phyloP scores from a whole-genome alignment of 371 early-diverging fungal genomes.

The Apophysomyces trapeziformis region DNA sequence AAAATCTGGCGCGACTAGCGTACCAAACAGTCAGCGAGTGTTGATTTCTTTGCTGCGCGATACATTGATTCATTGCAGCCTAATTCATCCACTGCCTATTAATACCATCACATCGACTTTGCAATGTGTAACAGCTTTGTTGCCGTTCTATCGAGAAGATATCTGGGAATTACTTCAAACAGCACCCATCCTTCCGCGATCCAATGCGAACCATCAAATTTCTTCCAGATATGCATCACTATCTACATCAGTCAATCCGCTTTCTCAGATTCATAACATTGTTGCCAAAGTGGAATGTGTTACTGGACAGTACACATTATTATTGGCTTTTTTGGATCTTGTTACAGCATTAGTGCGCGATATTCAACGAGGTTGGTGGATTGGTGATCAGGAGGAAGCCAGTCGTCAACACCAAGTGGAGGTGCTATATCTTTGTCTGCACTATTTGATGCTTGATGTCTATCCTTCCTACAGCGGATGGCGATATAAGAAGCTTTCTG shows the following conservation, averaged over 20 bases:
- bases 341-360: conserved; percentile 43
- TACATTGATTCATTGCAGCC: conserved; percentile 25
- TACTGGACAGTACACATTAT: conserved; percentile 34
- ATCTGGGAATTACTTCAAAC: conserved; percentile 41
- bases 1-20: not conserved
- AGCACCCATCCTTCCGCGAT: conserved; percentile 40
- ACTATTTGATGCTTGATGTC: conserved; percentile 47
- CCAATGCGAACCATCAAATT: conserved; percentile 20
- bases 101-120: conserved; percentile 30
- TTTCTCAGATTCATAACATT: conserved; percentile 36
- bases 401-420: conserved; percentile 30
- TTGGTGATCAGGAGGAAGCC: not conserved
- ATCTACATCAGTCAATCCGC: conserved; percentile 12
- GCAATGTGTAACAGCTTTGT: conserved; percentile 36
- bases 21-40: conserved; percentile 15
- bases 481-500: conserved; percentile 47
- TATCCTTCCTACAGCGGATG: conserved; percentile 47
- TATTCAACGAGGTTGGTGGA: conserved; percentile 47
- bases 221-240: conserved; percentile 15
- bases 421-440: conserved; percentile 34
- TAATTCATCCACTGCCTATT: conserved; percentile 20
- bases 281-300: conserved; percentile 40
- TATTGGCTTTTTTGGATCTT: conserved; percentile 46
- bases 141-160: conserved; percentile 33
- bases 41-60: conserved; percentile 37